A percentile compares a stretch with the other conserved stretches of the same genome.
These are phyloP conservation scores for Metschnikowia picachoensis DNA, from an alignment of 805 yeast species.

Conservation along the genomic window DNA sequence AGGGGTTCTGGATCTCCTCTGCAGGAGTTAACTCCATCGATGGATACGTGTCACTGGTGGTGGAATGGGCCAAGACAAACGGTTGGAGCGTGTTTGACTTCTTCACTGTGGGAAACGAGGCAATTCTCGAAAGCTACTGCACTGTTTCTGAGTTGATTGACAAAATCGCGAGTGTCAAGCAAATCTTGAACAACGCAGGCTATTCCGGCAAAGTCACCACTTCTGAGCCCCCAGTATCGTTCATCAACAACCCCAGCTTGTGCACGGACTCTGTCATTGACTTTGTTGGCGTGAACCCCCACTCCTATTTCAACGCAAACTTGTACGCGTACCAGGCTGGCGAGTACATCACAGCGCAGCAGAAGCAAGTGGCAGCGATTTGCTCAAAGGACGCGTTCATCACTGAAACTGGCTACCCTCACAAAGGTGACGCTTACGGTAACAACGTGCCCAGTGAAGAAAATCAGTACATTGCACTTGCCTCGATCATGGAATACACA, in stretches of 20 bases:
- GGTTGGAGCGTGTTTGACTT: slow-evolving; percentile 73
- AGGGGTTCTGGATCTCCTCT: slow-evolving; percentile 77
- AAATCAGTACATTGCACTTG: slow-evolving; percentile 71
- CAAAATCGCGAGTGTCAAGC: slow-evolving; percentile 64
- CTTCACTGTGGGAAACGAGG: slow-evolving; percentile 88
- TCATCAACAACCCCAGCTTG: slow-evolving; percentile 56
- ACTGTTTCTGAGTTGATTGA: slow-evolving; percentile 57
- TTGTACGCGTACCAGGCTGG: slow-evolving; percentile 70
- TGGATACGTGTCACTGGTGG: slow-evolving; percentile 48
- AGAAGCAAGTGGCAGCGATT: slow-evolving; percentile 45
- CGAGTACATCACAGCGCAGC: slow-evolving; percentile 61
- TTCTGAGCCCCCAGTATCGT: slow-evolving; percentile 85
- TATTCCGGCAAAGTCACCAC: slow-evolving; percentile 75
- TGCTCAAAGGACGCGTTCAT: slow-evolving; percentile 60
- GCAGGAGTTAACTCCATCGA: slow-evolving; percentile 72
- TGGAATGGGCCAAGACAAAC: slow-evolving; percentile 44
- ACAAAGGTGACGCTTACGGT: slow-evolving; percentile 68
- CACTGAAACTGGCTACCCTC: slow-evolving; percentile 91
- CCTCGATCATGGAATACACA: slow-evolving; percentile 53
- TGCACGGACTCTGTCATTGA: slow-evolving; percentile 72
- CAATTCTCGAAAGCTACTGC: slow-evolving; percentile 59
- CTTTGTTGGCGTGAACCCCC: slow-evolving; percentile 81
- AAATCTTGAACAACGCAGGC: slow-evolving; percentile 60
- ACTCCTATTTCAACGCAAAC: slow-evolving; percentile 72
- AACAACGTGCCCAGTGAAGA: slow-evolving; percentile 62